These are phyloP conservation scores for Ustilago nuda DNA, from an alignment of 1,284 basidiomycete species.

Conservation along the genomic window DNA sequence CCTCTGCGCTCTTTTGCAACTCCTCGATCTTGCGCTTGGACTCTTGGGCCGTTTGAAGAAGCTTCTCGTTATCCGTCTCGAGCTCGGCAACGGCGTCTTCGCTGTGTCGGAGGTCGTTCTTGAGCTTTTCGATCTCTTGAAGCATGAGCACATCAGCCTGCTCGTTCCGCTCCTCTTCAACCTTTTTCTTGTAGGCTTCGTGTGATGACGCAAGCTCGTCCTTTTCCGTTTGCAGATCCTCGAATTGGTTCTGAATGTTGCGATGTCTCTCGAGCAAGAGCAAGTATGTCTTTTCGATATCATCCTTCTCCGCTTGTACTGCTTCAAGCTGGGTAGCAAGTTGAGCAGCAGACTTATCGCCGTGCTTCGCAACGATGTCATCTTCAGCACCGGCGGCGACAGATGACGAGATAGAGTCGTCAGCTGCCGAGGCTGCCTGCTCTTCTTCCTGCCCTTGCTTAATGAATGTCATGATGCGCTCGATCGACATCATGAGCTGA, in stretches of 20 bases:
- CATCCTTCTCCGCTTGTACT: constrained; percentile 66
- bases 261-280: constrained; percentile 81
- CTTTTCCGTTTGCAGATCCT: constrained; percentile 55
- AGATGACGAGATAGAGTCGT: constrained; percentile 31
- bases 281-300: constrained; percentile 81
- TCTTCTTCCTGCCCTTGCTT: constrained; percentile 38
- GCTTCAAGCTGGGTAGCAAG: constrained; percentile 80
- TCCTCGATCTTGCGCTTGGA: constrained; percentile 75
- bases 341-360: constrained; percentile 30
- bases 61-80: constrained; percentile 56
- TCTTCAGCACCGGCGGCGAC: neutral
- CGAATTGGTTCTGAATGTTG: constrained; percentile 75
- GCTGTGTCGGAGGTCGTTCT: constrained; percentile 53
- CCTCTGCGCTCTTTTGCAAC: constrained; percentile 80
- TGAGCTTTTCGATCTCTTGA: constrained; percentile 59
- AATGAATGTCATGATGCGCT: constrained; percentile 50
- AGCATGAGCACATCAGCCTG: constrained; percentile 55
- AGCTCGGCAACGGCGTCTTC: constrained; percentile 61
- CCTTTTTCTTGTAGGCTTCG: constrained; percentile 41
- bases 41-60: constrained; percentile 37
- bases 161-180: constrained; percentile 50
- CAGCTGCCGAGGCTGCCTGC: constrained; percentile 13
- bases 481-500: constrained; percentile 79
- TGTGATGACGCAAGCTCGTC: constrained; percentile 39
- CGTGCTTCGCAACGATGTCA: constrained; percentile 14